Evolutionary conservation across 1,139 yeast genomes (phyloP), one percentile per base, ranked within the genome.

Genomic region (Suhomyces panamericanus): DNA sequence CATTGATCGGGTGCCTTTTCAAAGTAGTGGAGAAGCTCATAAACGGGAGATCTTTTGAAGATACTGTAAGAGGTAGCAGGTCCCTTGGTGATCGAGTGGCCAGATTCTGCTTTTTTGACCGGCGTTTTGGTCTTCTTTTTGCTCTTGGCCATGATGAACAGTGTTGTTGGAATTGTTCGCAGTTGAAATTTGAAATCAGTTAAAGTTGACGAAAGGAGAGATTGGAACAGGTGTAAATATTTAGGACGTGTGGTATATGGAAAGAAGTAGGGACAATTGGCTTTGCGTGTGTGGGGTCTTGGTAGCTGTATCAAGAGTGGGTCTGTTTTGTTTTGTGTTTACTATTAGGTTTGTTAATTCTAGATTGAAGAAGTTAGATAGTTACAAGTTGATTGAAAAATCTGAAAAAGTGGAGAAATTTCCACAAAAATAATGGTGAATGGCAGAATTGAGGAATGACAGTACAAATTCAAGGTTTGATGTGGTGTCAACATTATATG

Each of bases 1-100:
- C 96, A 88, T 71, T 89, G 96, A 56, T 86, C 85, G 17, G 87
- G 89, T 0, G 93, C 91, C 49, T 63, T 64, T 51, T 70, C 74
- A 49, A 74, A 74, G 45, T 64, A 65, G 46, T 65, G 69, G 34
- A 73, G 62, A 33, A 74, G 58, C 37, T 71, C 75, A 53, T 69
- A 67, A 3, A 70, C 60, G 7, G 78, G 78, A 3, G 78, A 61
- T 16, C 56, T 45, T 20, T 52, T 39, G 44, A 58, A 59, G 34
- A 52, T 52, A 24, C 55, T 49, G 4, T 35, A 42, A 10, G 44
- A 34, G 5, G 38, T 13, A 11, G 13, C 12, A 13, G 32, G 8
- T 6, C 9, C 24, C 24, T 27, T 28, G 22, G 11, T 7, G 27
- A 13, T 9, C 9, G 40, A 6, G 12, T 22, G 31, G 3, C 32